Base-by-base conservation (phyloP, 176 grass and related monocot species). In the Carex pumila region DNA sequence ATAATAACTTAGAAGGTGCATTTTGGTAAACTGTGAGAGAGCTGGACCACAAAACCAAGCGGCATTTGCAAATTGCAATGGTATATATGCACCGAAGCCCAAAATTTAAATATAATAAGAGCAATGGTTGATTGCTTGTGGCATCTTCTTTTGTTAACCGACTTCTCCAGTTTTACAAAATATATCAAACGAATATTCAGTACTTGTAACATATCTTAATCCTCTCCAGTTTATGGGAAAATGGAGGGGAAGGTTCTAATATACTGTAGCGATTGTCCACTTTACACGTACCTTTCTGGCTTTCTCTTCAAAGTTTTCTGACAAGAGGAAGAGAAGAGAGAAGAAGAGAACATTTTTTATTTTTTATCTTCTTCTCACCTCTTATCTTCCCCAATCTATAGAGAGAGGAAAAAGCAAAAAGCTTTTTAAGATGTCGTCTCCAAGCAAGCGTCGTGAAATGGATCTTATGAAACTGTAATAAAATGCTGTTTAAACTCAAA, bases 401-500 rank as follows among this genome's bases (percentile, higher is more conserved):
- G 57, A 66, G 63, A 64, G 37, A 50, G 13, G 29, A 82, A 82
- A 83, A 83, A 45, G 61, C 61, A 0, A 15, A 65, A 65, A 18
- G 12, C 39, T 56, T 62, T 81, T 47, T 61, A 25, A 3, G 71
- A 90, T 91, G 89, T 91, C 89, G 71, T 91, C 89, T 56, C 89
- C 89, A 61, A 91, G 86, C 85, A 88, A 91, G 36, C 78, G 89
- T 9, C 86, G 89, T 30, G 89, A 91, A 41, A 88, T 88, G 89
- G 89, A 91, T 85, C 85, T 91, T 37, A 91, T 91, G 89, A 91
- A 88, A 84, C 54, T 91, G 89, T 91, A 56, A 58, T 25, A 79
- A 63, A 9, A 52, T 30, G 57, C 32, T 70, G 22, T 54, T n/a
- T 5, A 21, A 21, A 31, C 7, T 53, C 4, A 2, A 79, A 66